Evolutionary conservation across 768 basidiomycete genomes (phyloP), one percentile per base, ranked within the genome.

Genomic region (Lentinus tigrinus): DNA sequence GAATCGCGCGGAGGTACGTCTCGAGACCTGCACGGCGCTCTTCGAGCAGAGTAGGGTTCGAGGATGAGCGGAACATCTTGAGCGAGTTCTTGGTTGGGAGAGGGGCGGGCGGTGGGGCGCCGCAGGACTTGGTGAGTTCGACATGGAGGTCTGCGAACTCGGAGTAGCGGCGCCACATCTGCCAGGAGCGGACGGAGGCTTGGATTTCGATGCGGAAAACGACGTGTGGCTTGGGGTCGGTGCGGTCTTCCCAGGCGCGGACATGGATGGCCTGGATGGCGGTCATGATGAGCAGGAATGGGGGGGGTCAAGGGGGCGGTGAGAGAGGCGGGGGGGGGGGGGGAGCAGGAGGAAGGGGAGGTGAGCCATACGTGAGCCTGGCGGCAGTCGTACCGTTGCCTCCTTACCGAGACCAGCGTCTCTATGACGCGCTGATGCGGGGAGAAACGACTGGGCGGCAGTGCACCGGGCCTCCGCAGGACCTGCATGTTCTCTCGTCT

Each of bases 121-220:
- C 87, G n/a, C 83, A 83, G n/a, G 87, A 82, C 69, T 89, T 87
- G 26, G 81, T 81, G 65, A 97, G 84, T 66, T 95, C 89, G 8
- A 82, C 81, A 71, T 95, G 83, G 7, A 98, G 85, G 65, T 92
- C 87, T 68, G 83, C 86, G 74, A 98, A 98, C 74, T 97, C 94
- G 42, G 93, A 95, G 76, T 98, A 98, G 49, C 96, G 89, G 57
- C 89, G 80, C 85, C 90, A 91, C 81, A 97, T 91, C 56, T 89
- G 85, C 95, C 95, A 98, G 69, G 92, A 88, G 60, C 91, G 87
- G 27, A 94, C 91, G 54, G 92, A 86, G 6, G 93, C 93, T 64
- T 90, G 85, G 65, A 98, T 86, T 67, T 88, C 82, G 70, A 96
- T 89, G 61, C 80, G 80, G 75, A 89, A 96, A 65, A 90, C 91